Evolutionary conservation across 768 basidiomycete species (phyloP), one percentile per base, ranked within the genome.

Genomic region (Mycena galopus): DNA sequence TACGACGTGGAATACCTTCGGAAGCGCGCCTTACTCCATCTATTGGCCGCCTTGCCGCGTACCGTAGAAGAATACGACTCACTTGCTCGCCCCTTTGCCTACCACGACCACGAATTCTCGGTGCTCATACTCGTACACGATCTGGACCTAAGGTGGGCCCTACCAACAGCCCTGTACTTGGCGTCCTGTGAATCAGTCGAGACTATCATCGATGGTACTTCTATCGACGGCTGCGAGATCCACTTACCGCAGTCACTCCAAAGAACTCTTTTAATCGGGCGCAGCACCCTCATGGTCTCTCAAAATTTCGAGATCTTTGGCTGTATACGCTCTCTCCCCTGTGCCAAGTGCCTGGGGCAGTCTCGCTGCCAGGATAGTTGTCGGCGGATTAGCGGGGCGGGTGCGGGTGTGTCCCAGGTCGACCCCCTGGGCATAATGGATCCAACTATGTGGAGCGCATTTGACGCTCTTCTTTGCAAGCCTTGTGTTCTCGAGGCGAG

Each of bases 1-100:
- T 65, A 71, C 44, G 69, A 53, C 21, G 69, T 71, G 53, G 33
- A 59, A 23, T 71, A 64, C 17, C 69, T 71, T 6, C 69, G 39
- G 27, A 55, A 25, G 10, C 37, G 69, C n/a, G 61, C 69, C 21
- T 33, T 70, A 10, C 55, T 64, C 10, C 61, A 70, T 11, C 6
- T 71, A 1, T 35, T 63, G 2, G 17, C 56, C 21, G 56, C 35
- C 12, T 10, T 39, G 7, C 56, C 62, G 9, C 23, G 53, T n/a
- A 27, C 42, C 16, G 35, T 59, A 10, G 53, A 4, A 16, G 68
- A 63, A 57, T 55, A 53, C 21, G 59, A 68, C 35, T 29, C 16
- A 1, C 16, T 25, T 10, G 23, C 3, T 21, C 60, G 33, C 21
- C 32, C 51, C 25, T 32, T 63, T 35, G 12, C 9, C 8, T 16